Base-by-base conservation (phyloP, 306 rosid genomes). In the Quercus wislizeni region DNA sequence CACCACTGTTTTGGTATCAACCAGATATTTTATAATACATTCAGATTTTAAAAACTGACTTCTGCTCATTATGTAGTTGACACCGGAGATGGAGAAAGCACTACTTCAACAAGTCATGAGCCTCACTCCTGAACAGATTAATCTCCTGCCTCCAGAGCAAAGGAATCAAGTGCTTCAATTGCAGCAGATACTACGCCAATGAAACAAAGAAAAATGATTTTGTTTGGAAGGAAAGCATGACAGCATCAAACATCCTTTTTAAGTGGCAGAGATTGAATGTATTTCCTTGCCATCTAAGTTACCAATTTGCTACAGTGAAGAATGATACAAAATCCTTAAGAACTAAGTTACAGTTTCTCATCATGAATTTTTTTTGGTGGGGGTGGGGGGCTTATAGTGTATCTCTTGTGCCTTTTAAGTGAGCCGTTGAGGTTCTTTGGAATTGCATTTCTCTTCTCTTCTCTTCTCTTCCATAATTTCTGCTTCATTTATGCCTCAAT, bases 71-170 rank as follows among this genome's bases (percentile, higher is more conserved):
- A 69, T 85, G 82, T 80, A 96, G 99, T 87, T 96, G 89, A 83
- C 87, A 62, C 96, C 92, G 31, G 99, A 95, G 64, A 92, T 90
- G 98, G 99, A 95, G 90, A 91, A 90, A 89, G 92, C 91, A 1
- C 82, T 93, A 79, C 99, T 93, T 77, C 99, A 96, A 84, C 99
- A 93, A 79, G 99, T 96, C 80, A 96, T 93, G 99, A 93, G 94
- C 86, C 97, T 96, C 74, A 92, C 98, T 54, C 96, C 89, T 0
- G 98, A 90, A 64, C 96, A 92, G 85, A 89, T 94, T 61, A 88
- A 94, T 85, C 91, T 93, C 33, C 80, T 91, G 19, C 98, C 99
- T 68, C 97, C 98, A 14, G 99, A 96, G 74, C 98, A 93, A 80
- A 88, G 97, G 81, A 93, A 88, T 78, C 99, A 93, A 89, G 99